phyloP scores from a whole-genome alignment of 768 basidiomycete species.

The Solioccasus polychromus region DNA sequence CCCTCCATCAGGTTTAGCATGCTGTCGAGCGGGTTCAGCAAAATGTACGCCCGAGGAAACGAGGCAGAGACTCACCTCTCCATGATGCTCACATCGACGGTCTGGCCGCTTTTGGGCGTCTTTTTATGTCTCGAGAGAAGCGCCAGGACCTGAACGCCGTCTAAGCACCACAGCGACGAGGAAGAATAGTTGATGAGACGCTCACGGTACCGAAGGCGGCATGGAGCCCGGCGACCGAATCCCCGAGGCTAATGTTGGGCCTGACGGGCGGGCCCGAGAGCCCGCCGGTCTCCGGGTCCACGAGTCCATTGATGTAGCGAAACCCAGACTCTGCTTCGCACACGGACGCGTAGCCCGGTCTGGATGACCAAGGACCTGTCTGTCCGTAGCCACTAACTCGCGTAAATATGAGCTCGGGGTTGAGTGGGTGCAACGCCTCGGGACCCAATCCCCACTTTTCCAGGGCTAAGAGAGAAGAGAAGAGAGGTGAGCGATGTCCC shows the following conservation, averaged over 20 bases:
- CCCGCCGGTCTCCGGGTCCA: slow-evolving; percentile 49
- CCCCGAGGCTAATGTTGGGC: slow-evolving; percentile 71
- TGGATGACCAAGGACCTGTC: slow-evolving; percentile 68
- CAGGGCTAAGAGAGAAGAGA: slow-evolving; percentile 46
- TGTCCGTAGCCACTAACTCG: slow-evolving; percentile 80
- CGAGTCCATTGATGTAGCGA: slow-evolving; percentile 67
- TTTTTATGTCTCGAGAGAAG: slow-evolving; percentile 46
- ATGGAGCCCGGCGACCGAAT: slow-evolving; percentile 68
- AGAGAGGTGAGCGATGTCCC: not conserved
- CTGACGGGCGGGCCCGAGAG: slow-evolving; percentile 62
- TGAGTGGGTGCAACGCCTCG: slow-evolving; percentile 58
- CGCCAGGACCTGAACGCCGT: slow-evolving; percentile 49
- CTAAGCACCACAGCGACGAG: not conserved
- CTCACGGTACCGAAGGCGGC: slow-evolving; percentile 71
- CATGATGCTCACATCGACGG: slow-evolving; percentile 74
- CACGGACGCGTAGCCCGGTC: slow-evolving; percentile 71
- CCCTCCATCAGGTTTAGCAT: slow-evolving; percentile 80
- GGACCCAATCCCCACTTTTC: slow-evolving; percentile 71
- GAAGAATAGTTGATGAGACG: not conserved
- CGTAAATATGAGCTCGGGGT: slow-evolving; percentile 87
- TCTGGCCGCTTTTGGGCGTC: slow-evolving; percentile 39
- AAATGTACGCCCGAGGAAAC: not conserved
- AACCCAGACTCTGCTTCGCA: slow-evolving; percentile 77
- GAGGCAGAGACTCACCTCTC: slow-evolving; percentile 46
- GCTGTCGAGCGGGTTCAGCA: slow-evolving; percentile 30